Evolutionary conservation across 192 early-diverging fungal genomes (phyloP), one percentile per base, ranked within the genome.

Genomic region (Coemansia sp.): DNA sequence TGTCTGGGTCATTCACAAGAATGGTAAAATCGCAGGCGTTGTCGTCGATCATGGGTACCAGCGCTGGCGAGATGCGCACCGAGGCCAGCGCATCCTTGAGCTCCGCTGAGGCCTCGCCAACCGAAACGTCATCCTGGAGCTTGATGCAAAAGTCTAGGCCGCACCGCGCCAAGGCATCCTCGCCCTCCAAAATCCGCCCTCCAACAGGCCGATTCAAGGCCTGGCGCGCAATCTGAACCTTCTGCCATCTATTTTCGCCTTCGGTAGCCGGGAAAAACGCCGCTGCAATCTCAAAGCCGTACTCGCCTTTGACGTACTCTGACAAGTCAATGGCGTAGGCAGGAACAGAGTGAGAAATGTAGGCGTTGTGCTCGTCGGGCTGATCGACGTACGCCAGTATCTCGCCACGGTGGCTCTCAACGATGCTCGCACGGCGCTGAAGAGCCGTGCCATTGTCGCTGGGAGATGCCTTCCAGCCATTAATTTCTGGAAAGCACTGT

Each of bases 201-300:
- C 42, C 39, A n/a, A 72, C 64, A 0, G 61, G 53, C 8, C 36
- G 55, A 6, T 38, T 54, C 34, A 77, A 55, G 41, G 18, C 40
- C 64, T 82, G 80, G n/a, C 80, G 74, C n/a, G 75, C 71, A 34
- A 82, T 37, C 59, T 82, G 80, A 27, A 54, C 72, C 50, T 77
- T 77, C 43, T 82, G 80, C 80, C 80, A 82, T 21, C 34, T 56
- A 40, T 65, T 33, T 1, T 27, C 41, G 27, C 68, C 67, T 39
- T 63, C 56, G 0, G 63, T 10, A 1, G 65, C 62, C 0, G 65
- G 63, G 3, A 43, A 32, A 53, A 74, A 52, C 26, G 61, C 56
- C 9, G 56, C 80, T 0, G 62, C 64, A 9, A 82, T 53, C 55
- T 73, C 80, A 56, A 77, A 82, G 0, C 80, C 80, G 38, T 77